These are phyloP conservation scores for Lachnellula hyalina DNA, from an alignment of 2,329 filamentous ascomycete species.

Conservation along the genomic window DNA sequence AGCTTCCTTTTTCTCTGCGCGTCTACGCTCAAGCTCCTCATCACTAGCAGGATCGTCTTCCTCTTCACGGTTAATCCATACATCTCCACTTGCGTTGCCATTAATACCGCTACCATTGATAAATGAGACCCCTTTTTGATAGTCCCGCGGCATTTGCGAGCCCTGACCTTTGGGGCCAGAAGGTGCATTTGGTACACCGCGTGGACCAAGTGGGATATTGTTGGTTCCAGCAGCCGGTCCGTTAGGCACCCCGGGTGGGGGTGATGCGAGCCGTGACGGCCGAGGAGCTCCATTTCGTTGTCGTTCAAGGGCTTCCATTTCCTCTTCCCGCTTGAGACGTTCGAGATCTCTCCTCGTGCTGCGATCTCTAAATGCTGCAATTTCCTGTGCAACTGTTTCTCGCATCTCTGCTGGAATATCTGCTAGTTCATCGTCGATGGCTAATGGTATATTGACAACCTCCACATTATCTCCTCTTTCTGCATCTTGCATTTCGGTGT, in stretches of 20 bases:
- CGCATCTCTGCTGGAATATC: conserved; percentile 97
- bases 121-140: conserved; percentile 74
- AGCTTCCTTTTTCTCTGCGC: conserved; percentile 62
- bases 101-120: conserved; percentile 72
- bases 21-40: conserved; percentile 72
- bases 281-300: conserved; percentile 63
- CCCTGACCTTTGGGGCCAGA: conserved; percentile 62
- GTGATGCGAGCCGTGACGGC: conserved; percentile 65
- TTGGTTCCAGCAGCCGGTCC: conserved; percentile 62
- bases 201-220: conserved; percentile 70
- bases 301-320: conserved; percentile 82
- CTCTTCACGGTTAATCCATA: conserved; percentile 62
- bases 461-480: conserved; percentile 63
- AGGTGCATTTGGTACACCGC: conserved; percentile 68
- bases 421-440: conserved; percentile 84
- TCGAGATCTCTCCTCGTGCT: conserved; percentile 87
- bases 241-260: conserved; percentile 48
- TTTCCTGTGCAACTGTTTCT: conserved; percentile 89
- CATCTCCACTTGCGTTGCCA: conserved; percentile 41
- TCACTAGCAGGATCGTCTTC: conserved; percentile 87
- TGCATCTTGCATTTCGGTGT: conserved; percentile 62
- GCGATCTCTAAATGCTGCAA: conserved; percentile 86
- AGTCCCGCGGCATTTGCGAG: conserved; percentile 61
- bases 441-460: conserved; percentile 83
- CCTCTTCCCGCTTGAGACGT: conserved; percentile 80